phyloP scores from a whole-genome alignment of 1,139 yeast species.

The Geotrichum phurueaensis region DNA sequence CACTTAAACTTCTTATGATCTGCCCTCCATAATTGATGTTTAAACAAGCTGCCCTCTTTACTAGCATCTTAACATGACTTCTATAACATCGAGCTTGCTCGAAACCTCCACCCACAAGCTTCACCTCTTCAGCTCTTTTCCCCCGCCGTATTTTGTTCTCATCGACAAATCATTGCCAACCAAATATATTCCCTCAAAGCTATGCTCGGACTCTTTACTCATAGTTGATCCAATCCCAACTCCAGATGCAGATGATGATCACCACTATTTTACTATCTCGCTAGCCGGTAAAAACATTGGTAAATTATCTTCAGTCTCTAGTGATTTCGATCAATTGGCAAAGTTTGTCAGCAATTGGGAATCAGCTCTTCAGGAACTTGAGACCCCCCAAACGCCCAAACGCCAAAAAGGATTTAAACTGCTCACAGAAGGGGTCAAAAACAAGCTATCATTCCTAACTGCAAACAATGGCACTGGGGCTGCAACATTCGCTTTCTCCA shows the following conservation, averaged over 20 bases:
- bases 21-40: neutral
- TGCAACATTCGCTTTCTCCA: neutral
- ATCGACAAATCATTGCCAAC: slow-evolving; percentile 6
- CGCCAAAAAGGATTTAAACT: neutral
- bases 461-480: neutral
- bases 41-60: neutral
- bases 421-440: neutral
- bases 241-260: neutral
- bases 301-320: neutral
- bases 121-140: slow-evolving; percentile 7
- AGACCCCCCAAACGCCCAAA: neutral
- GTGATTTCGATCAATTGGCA: slow-evolving; percentile 8
- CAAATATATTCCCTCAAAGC: slow-evolving; percentile 6
- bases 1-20: neutral
- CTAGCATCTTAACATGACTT: neutral
- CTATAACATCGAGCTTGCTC: neutral
- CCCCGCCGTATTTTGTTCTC: slow-evolving; percentile 11
- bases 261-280: neutral
- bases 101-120: slow-evolving; percentile 14
- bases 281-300: neutral
- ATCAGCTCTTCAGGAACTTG: neutral
- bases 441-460: neutral
- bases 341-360: slow-evolving; percentile 2
- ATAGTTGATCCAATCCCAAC: slow-evolving; percentile 1
- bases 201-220: neutral